phyloP scores from a whole-genome alignment of 495 filamentous ascomycete genomes.

The Neurospora sp. region DNA sequence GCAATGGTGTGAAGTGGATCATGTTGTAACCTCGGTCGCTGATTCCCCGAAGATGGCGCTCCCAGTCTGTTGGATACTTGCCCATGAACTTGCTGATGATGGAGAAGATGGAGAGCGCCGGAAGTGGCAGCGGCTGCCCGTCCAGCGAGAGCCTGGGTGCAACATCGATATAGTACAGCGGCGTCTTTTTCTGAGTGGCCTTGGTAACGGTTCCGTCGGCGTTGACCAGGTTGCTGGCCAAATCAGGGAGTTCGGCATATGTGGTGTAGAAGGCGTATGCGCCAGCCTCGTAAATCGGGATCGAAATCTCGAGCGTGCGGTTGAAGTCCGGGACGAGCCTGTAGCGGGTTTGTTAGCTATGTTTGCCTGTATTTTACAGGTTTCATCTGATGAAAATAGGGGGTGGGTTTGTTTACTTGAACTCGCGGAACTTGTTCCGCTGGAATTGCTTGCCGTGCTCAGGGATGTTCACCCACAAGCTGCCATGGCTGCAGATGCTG shows the following conservation, averaged over 20 bases:
- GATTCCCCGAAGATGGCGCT: conserved; percentile 78
- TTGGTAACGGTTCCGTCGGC: conserved; percentile 12
- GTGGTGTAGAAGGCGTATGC: conserved; percentile 95
- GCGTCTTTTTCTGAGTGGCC: conserved; percentile 52
- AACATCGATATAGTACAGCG: conserved; percentile 85
- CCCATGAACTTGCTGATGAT: conserved; percentile 97
- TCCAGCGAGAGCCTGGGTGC: conserved; percentile 70
- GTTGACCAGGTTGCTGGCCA: conserved; percentile 47
- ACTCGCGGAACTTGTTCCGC: conserved; percentile 69
- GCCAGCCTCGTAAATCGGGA: conserved; percentile 74
- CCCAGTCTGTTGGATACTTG: conserved; percentile 77
- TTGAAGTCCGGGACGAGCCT: conserved; percentile 91
- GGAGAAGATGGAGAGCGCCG: conserved; percentile 87
- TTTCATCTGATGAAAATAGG: not conserved
- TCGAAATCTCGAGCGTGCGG: conserved; percentile 75
- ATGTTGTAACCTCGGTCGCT: conserved; percentile 91
- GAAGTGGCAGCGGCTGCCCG: conserved; percentile 59
- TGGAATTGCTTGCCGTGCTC: conserved; percentile 61
- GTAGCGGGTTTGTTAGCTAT: conserved; percentile 3
- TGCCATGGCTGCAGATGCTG: conserved; percentile 88
- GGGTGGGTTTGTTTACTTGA: conserved; percentile 50
- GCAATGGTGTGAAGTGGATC: conserved; percentile 95
- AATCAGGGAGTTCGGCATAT: conserved; percentile 75
- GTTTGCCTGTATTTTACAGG: not conserved
- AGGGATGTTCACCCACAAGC: conserved; percentile 92